Percentiles rank a stretch among this genome's conserved stretches.
phyloP scores from a whole-genome alignment of 345 rosid species.

The Gossypium turneri region DNA sequence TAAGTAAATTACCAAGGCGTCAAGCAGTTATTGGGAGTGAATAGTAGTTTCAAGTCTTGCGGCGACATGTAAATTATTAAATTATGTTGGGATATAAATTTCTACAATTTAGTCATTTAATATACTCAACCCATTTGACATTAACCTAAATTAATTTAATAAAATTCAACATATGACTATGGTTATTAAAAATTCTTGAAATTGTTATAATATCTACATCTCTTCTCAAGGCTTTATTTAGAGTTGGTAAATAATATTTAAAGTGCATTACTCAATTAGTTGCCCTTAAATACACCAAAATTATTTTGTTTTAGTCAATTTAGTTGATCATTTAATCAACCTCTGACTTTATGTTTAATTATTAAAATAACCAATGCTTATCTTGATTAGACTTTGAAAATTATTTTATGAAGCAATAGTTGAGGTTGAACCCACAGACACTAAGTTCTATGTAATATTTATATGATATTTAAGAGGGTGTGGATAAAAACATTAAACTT shows the following conservation, averaged over 20 bases:
- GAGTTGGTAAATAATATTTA: background rate
- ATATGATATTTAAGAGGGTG: too few relatives aligned
- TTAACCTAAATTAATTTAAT: constrained; percentile 11
- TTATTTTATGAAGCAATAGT: too few relatives aligned
- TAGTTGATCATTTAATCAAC: background rate
- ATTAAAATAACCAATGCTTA: background rate
- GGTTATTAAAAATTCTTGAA: background rate
- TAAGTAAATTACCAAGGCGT: too few relatives aligned
- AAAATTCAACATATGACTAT: constrained; percentile 12
- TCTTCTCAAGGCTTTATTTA: background rate
- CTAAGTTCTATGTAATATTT: too few relatives aligned
- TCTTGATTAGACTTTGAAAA: background rate
- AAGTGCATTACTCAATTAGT: too few relatives aligned
- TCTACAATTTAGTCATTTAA: constrained; percentile 14
- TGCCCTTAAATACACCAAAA: too few relatives aligned
- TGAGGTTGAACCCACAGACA: too few relatives aligned
- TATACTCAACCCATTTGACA: constrained; percentile 13
- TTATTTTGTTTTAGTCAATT: background rate
- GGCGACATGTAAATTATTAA: background rate
- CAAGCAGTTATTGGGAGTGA: too few relatives aligned
- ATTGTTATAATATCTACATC: background rate
- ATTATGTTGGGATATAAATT: constrained; percentile 28
- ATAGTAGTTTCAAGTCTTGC: background rate
- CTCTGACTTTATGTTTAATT: constrained; percentile 3
- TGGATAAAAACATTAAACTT: too few relatives aligned